phyloP scores from a whole-genome alignment of 352 stramenopile species.

The Pythium vanterpoolii region DNA sequence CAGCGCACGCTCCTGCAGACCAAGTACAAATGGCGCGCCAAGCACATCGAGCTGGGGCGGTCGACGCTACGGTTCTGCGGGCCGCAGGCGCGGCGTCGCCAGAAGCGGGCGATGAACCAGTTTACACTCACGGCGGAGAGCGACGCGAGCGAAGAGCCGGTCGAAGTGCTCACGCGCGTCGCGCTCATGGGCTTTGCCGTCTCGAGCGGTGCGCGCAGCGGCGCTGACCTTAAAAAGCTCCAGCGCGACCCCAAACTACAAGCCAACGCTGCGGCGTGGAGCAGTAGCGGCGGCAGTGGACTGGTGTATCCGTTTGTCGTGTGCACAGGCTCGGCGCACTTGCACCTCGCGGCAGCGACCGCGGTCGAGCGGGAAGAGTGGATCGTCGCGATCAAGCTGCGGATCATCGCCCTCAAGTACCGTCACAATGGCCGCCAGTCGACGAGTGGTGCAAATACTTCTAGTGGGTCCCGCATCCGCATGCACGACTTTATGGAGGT shows the following conservation, averaged over 20 bases:
- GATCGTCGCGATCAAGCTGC: slow-evolving; percentile 58
- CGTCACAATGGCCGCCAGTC: slow-evolving; percentile 29
- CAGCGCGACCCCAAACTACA: slow-evolving; percentile 19
- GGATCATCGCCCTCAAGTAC: slow-evolving; percentile 67
- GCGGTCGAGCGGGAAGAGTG: slow-evolving; percentile 54
- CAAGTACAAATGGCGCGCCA: slow-evolving; percentile 65
- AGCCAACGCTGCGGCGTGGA: slow-evolving; percentile 1
- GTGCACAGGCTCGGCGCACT: slow-evolving; percentile 47
- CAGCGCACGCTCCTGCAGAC: slow-evolving; percentile 50
- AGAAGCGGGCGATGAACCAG: slow-evolving; percentile 52
- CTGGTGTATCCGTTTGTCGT: slow-evolving; percentile 53
- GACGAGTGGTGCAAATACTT: background rate
- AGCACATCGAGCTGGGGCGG: slow-evolving; percentile 54
- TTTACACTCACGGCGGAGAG: slow-evolving; percentile 54
- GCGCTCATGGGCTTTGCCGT: slow-evolving; percentile 16
- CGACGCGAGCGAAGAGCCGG: slow-evolving; percentile 52
- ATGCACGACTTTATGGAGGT: slow-evolving; percentile 59
- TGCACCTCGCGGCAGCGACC: slow-evolving; percentile 41
- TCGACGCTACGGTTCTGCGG: slow-evolving; percentile 53
- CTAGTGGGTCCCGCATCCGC: slow-evolving; percentile 19
- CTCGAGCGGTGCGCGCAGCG: slow-evolving; percentile 17
- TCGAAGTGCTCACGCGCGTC: slow-evolving; percentile 42
- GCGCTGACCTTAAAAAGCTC: slow-evolving; percentile 17
- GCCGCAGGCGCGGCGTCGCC: slow-evolving; percentile 1
- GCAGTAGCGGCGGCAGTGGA: slow-evolving; percentile 16